These are phyloP conservation scores for Populus alba DNA, from an alignment of 345 rosid species.

Conservation along the genomic window DNA sequence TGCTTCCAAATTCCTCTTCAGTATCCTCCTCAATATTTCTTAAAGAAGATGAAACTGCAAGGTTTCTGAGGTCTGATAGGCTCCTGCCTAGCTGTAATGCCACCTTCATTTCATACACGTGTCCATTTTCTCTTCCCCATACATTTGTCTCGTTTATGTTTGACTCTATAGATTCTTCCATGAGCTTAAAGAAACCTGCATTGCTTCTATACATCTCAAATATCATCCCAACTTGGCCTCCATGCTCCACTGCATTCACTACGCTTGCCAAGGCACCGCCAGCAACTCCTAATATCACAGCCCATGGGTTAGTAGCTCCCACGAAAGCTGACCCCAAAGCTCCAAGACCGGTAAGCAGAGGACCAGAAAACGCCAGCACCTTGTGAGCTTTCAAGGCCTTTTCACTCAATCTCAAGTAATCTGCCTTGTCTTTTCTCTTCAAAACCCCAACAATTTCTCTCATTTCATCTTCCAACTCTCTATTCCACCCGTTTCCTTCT, in stretches of 20 bases:
- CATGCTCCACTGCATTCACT: constrained; percentile 45
- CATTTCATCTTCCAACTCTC: no score
- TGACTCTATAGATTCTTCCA: constrained; percentile 44
- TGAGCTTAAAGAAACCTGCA: constrained; percentile 44
- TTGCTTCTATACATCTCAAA: constrained; percentile 51
- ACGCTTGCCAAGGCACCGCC: constrained; percentile 42
- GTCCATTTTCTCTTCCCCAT: constrained; percentile 44
- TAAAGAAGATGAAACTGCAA: constrained; percentile 23
- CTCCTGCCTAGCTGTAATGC: constrained; percentile 50
- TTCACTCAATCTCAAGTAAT: constrained; percentile 39
- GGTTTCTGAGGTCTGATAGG: constrained; percentile 36
- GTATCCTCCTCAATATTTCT: constrained; percentile 3
- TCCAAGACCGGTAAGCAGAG: constrained; percentile 41
- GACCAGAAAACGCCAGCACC: constrained; percentile 43
- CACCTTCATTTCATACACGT: constrained; percentile 35
- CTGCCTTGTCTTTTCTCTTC: constrained; percentile 41
- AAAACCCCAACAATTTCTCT: constrained; percentile 4
- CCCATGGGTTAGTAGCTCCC: constrained; percentile 24
- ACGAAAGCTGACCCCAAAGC: constrained; percentile 39
- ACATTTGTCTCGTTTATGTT: constrained; percentile 31
- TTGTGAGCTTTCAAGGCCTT: constrained; percentile 41
- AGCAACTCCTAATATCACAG: constrained; percentile 28
- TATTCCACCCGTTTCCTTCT: no score
- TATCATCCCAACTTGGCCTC: constrained; percentile 55
- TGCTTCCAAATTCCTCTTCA: constrained; percentile 47